Evolutionary conservation across 768 basidiomycete genomes (phyloP).

Genomic region (Rhizopogon sp.): DNA sequence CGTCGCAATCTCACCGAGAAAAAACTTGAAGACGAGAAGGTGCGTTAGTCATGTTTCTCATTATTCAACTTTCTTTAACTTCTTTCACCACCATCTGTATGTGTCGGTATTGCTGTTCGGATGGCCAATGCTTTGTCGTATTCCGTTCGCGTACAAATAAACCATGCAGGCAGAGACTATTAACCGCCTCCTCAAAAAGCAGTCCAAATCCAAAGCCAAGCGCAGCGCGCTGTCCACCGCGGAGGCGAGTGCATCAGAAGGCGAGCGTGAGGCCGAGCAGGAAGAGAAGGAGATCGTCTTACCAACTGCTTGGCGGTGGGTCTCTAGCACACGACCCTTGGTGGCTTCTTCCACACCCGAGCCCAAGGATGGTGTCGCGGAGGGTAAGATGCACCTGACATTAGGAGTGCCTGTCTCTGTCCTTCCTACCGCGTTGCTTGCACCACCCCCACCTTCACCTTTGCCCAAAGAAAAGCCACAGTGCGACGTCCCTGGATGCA

Average conservation of each 20-base stretch:
- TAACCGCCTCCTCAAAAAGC: slow-evolving; percentile 84
- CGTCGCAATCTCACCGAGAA: slow-evolving; percentile 77
- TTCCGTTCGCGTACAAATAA: not conserved
- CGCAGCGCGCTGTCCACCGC: slow-evolving; percentile 46
- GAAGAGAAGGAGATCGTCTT: slow-evolving; percentile 35
- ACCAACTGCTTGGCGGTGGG: slow-evolving; percentile 69
- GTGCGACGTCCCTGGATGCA: slow-evolving; percentile 61
- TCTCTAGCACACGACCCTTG: slow-evolving; percentile 46
- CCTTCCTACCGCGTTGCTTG: slow-evolving; percentile 9
- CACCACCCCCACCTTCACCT: slow-evolving; percentile 8
- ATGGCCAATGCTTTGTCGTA: not conserved
- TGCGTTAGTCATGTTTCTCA: slow-evolving; percentile 17
- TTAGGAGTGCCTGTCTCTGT: slow-evolving; percentile 49
- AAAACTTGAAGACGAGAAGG: slow-evolving; percentile 84
- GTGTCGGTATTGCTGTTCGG: not conserved
- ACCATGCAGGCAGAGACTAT: slow-evolving; percentile 71
- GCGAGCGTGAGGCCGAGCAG: slow-evolving; percentile 15
- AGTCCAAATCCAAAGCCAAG: slow-evolving; percentile 61
- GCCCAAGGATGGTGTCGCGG: slow-evolving; percentile 4
- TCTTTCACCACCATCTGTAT: not conserved
- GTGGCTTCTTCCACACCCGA: slow-evolving; percentile 1
- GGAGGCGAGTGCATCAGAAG: slow-evolving; percentile 34
- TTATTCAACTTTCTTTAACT: not conserved
- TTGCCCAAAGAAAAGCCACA: slow-evolving; percentile 10
- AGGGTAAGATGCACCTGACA: slow-evolving; percentile 37